Percentiles rank a stretch among this genome's conserved stretches.
phyloP scores from a whole-genome alignment of 2,329 filamentous ascomycete species.

The Metarhizium anisopliae region DNA sequence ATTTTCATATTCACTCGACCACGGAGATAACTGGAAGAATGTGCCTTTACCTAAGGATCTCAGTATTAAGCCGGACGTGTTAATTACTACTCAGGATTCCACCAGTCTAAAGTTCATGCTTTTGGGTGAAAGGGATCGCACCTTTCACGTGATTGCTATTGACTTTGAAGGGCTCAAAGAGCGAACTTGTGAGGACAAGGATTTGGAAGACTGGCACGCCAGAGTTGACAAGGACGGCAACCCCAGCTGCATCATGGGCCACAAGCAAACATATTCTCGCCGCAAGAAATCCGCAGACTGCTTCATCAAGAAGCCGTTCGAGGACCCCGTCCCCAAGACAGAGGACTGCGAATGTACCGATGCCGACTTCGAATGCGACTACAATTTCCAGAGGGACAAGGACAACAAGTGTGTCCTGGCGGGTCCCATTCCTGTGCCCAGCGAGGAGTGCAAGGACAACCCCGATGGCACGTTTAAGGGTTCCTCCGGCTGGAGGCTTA shows the following conservation, averaged over 20 bases:
- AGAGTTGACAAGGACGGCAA: conserved; percentile 72
- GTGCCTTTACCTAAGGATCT: conserved; percentile 57
- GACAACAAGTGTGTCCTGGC: conserved; percentile 61
- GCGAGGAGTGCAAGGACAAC: conserved; percentile 60
- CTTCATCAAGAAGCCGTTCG: conserved; percentile 79
- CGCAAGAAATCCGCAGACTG: conserved; percentile 84
- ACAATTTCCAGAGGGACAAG: conserved; percentile 66
- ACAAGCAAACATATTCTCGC: conserved; percentile 77
- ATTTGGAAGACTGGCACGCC: conserved; percentile 86
- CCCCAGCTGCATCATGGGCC: conserved; percentile 88
- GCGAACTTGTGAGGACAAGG: conserved; percentile 63
- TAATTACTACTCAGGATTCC: conserved; percentile 88
- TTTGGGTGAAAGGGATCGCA: conserved; percentile 49
- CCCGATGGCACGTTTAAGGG: conserved; percentile 69
- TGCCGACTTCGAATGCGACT: conserved; percentile 91
- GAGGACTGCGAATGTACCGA: conserved; percentile 74
- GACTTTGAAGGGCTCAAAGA: conserved; percentile 80
- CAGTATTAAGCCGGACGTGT: conserved; percentile 59
- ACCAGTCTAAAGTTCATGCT: conserved; percentile 87
- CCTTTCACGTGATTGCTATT: conserved; percentile 62
- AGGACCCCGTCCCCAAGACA: conserved; percentile 61
- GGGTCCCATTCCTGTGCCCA: conserved; percentile 54
- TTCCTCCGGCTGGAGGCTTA: conserved; percentile 83
- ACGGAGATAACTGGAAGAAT: conserved; percentile 75
- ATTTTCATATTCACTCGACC: conserved; percentile 72